These are phyloP conservation scores for Sporothrix phasma DNA, from an alignment of 2,329 filamentous ascomycete species.

Conservation along the genomic window DNA sequence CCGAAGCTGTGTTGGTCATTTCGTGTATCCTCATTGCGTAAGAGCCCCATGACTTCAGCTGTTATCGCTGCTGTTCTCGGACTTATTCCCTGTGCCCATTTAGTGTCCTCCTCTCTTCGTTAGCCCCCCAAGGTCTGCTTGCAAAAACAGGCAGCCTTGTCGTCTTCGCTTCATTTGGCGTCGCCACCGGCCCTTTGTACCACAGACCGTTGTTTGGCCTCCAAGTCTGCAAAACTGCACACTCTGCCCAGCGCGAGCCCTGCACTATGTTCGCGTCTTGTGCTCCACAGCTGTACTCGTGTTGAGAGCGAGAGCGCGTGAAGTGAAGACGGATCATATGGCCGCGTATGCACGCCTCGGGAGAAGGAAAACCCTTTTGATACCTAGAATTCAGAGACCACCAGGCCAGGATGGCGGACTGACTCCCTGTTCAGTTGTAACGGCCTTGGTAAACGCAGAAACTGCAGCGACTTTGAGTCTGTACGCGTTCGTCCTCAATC, in stretches of 20 bases:
- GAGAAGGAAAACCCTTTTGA: background rate
- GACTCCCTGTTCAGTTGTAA: too few species aligned
- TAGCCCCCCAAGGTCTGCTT: constrained; percentile 9
- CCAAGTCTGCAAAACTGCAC: background rate
- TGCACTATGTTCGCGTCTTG: constrained; percentile 9
- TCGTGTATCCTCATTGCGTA: constrained; percentile 1
- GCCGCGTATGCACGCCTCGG: too few species aligned
- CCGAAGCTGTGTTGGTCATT: background rate
- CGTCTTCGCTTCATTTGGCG: background rate
- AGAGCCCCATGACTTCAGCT: background rate
- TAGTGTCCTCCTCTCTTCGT: constrained; percentile 5
- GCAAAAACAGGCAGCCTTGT: background rate
- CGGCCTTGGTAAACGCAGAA: too few species aligned
- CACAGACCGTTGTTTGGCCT: background rate
- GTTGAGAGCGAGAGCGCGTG: constrained; percentile 9
- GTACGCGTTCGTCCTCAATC: too few species aligned
- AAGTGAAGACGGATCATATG: background rate
- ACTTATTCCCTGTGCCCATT: background rate
- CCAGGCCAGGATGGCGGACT: background rate
- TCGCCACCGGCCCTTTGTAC: background rate
- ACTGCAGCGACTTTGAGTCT: too few species aligned
- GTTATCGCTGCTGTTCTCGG: background rate
- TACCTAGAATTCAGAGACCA: background rate
- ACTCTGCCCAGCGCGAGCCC: background rate
- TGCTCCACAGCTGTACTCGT: background rate